Evolutionary conservation across 2,329 filamentous ascomycete genomes (phyloP).

Genomic region (Fusarium hainanense): DNA sequence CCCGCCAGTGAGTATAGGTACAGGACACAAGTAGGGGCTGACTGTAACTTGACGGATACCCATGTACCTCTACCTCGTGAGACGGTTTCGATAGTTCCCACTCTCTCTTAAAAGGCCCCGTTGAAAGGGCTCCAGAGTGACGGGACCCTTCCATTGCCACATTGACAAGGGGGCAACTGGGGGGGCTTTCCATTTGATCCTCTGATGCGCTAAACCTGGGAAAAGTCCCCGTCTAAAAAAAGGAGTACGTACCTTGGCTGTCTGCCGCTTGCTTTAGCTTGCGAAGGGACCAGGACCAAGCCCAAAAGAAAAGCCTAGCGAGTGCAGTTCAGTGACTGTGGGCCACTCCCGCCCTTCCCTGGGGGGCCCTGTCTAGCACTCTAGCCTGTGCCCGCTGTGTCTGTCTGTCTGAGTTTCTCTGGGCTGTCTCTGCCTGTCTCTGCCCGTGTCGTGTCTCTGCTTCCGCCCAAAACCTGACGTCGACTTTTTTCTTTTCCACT

Average conservation of each 20-base stretch:
- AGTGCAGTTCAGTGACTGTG: conserved; percentile 34
- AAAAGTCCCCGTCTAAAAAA: neutral
- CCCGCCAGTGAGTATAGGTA: conserved; percentile 17
- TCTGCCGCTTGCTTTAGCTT: conserved; percentile 1
- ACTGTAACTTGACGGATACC: neutral
- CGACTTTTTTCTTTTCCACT: conserved; percentile 36
- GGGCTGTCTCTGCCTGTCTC: neutral
- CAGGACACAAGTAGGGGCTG: neutral
- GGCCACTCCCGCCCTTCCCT: conserved; percentile 35
- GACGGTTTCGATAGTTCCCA: conserved; percentile 13
- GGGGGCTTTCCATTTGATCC: conserved; percentile 19
- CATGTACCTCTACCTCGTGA: conserved; percentile 33
- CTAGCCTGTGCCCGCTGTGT: neutral
- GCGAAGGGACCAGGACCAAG: conserved; percentile 22
- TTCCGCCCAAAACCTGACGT: conserved; percentile 35
- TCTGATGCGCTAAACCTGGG: conserved; percentile 9
- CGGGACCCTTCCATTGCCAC: conserved; percentile 36
- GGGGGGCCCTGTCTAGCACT: neutral
- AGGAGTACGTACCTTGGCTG: conserved; percentile 18
- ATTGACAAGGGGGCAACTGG: conserved; percentile 31
- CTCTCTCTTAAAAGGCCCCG: conserved; percentile 19
- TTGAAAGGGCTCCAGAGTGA: conserved; percentile 33
- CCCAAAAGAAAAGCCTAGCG: conserved; percentile 14
- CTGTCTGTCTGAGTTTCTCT: neutral
- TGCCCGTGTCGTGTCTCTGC: conserved; percentile 9